Percentiles rank a stretch among this genome's conserved stretches.
phyloP scores from a whole-genome alignment of 192 early-diverging fungal genomes.

The Umbelopsis sp. region DNA sequence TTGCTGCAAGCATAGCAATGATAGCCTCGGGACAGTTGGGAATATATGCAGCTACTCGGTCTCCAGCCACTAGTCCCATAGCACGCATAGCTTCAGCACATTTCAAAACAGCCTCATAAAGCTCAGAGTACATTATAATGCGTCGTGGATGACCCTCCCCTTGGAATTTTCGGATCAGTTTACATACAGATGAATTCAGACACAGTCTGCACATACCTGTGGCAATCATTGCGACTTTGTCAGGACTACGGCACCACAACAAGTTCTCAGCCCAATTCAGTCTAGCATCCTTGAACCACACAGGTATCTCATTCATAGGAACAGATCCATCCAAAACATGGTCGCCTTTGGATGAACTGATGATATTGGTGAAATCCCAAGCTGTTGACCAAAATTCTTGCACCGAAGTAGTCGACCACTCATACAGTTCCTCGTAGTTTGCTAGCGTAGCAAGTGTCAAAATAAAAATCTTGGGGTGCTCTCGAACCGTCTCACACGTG shows the following conservation, averaged over 20 bases:
- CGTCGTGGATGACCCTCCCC: constrained; percentile 47
- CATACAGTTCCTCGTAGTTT: constrained; percentile 76
- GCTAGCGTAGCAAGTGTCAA: constrained; percentile 27
- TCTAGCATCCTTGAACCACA: constrained; percentile 84
- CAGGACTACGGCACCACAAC: constrained; percentile 53
- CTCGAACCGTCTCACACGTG: not conserved
- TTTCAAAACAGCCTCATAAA: constrained; percentile 69
- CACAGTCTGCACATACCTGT: constrained; percentile 40
- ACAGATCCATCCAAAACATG: constrained; percentile 69
- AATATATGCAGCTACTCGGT: constrained; percentile 88
- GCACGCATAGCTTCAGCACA: constrained; percentile 74
- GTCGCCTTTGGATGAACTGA: constrained; percentile 38
- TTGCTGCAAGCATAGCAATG: constrained; percentile 74
- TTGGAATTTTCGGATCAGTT: constrained; percentile 5
- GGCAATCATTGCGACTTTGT: constrained; percentile 58
- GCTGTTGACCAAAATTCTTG: constrained; percentile 86
- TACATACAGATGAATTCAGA: not conserved
- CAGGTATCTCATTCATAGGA: constrained; percentile 86
- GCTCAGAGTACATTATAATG: constrained; percentile 68
- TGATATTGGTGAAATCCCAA: constrained; percentile 76
- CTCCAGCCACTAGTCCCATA: constrained; percentile 74
- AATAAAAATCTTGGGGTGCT: not conserved
- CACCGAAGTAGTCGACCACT: constrained; percentile 81
- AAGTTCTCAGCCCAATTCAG: constrained; percentile 96
- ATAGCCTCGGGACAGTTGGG: constrained; percentile 88